Percentiles rank a stretch among this genome's conserved stretches.
Conservation (phyloP, 2,329 filamentous ascomycete species). For the Aspergillus sp. region DNA sequence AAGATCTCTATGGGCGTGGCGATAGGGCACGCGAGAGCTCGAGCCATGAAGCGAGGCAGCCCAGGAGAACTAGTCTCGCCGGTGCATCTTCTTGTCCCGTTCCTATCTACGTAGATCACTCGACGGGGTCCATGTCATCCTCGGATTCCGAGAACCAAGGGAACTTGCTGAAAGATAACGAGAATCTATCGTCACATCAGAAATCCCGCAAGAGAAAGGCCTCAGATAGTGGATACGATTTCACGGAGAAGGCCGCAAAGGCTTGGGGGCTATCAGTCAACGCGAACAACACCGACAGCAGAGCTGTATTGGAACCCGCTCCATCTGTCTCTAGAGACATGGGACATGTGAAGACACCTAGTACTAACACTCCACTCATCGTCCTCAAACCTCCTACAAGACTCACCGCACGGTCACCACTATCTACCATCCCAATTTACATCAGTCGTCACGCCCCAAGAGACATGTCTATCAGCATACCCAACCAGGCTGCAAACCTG, state of each 20-base stretch:
- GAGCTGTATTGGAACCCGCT: no score
- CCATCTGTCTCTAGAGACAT: no score
- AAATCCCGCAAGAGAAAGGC: slow-evolving; percentile 9
- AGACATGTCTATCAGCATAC: not conserved
- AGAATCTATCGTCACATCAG: slow-evolving; percentile 20
- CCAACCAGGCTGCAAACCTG: not conserved
- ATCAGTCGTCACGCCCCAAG: not conserved
- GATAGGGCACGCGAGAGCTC: not conserved
- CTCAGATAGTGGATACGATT: not conserved
- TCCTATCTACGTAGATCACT: slow-evolving; percentile 21
- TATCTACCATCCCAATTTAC: not conserved
- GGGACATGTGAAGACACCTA: no score
- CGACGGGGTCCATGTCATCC: not conserved
- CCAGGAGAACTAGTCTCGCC: not conserved
- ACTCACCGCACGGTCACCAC: not conserved
- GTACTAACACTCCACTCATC: no score
- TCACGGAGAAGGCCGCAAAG: not conserved
- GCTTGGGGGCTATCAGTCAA: not conserved
- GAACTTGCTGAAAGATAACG: slow-evolving; percentile 18
- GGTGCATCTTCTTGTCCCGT: slow-evolving; percentile 4
- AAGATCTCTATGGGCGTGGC: not conserved
- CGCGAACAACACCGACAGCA: not conserved
- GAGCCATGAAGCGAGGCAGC: not conserved
- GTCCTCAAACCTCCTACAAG: not conserved
- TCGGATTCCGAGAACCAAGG: not conserved